Percentiles rank a stretch among this genome's conserved stretches.
Evolutionary conservation across 106 monocot species (phyloP).

Genomic region (Phalaenopsis equestris): DNA sequence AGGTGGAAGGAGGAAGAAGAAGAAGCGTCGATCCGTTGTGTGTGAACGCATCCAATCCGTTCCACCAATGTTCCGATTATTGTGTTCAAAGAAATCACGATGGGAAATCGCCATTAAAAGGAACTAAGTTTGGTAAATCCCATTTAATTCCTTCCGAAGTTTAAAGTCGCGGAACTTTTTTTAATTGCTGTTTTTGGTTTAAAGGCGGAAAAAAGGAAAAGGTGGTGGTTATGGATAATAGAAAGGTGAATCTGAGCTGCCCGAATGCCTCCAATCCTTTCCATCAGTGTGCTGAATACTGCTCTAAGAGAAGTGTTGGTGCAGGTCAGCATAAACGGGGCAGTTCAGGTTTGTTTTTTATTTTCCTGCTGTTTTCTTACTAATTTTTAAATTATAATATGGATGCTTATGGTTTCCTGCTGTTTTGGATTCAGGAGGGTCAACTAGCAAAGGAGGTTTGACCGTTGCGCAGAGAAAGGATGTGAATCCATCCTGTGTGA

Average conservation of each 20-base stretch:
- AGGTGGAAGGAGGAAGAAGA: not conserved
- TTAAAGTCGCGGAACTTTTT: not conserved
- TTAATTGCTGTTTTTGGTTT: not conserved
- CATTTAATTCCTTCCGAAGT: not conserved
- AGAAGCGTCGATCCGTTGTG: constrained; percentile 11
- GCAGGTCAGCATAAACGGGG: not conserved
- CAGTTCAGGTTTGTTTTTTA: not conserved
- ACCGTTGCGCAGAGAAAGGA: constrained; percentile 5
- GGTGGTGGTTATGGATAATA: not conserved
- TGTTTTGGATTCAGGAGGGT: constrained; percentile 5
- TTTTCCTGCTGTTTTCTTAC: not conserved
- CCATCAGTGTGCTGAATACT: constrained; percentile 18
- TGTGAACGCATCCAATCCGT: constrained; percentile 22
- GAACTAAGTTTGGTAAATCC: not conserved
- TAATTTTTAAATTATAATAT: not conserved
- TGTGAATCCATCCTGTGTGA: constrained; percentile 8
- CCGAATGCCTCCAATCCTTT: constrained; percentile 22
- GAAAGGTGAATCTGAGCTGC: constrained; percentile 12
- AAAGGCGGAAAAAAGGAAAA: not conserved
- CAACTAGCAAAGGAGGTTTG: not conserved
- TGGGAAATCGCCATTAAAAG: not conserved
- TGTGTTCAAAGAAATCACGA: constrained; percentile 1
- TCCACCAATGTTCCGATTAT: constrained; percentile 13
- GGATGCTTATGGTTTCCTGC: not conserved
- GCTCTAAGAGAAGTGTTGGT: constrained; percentile 10